Evolutionary conservation across 768 basidiomycete species (phyloP).

Genomic region (Kwoniella mangroviensis): DNA sequence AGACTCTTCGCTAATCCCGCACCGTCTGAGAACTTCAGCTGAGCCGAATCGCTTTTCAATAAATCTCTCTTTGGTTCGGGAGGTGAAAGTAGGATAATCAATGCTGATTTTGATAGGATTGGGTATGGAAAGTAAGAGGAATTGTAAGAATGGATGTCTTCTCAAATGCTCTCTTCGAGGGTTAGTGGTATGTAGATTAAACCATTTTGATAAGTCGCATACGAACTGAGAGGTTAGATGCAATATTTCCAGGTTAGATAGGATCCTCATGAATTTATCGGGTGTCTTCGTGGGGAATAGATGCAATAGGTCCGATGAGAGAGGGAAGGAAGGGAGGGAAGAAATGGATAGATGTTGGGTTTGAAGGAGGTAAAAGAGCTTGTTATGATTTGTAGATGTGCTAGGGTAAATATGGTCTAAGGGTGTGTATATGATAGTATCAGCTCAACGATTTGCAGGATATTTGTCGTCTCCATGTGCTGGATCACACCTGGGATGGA

Average conservation of each 20-base stretch:
- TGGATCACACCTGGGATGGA: no score
- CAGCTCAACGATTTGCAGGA: not conserved
- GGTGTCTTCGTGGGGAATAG: not conserved
- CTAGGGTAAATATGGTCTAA: not conserved
- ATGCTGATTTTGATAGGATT: not conserved
- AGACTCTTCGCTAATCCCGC: not conserved
- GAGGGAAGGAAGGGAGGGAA: not conserved
- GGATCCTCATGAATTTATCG: not conserved
- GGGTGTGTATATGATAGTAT: not conserved
- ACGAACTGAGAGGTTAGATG: not conserved
- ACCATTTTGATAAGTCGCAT: conserved; percentile 9
- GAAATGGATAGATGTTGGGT: not conserved
- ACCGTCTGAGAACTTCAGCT: not conserved
- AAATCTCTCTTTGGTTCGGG: not conserved
- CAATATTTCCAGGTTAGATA: not conserved
- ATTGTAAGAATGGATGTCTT: conserved; percentile 6
- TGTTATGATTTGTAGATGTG: not conserved
- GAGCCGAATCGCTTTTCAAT: not conserved
- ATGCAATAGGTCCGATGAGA: not conserved
- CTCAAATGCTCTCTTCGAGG: not conserved
- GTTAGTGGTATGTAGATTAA: not conserved
- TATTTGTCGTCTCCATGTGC: not conserved
- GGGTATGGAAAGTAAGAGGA: not conserved
- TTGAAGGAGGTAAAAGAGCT: not conserved
- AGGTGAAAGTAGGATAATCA: not conserved